Evolutionary conservation across 805 yeast species (phyloP).

Genomic region (Ogataea siamensis): DNA sequence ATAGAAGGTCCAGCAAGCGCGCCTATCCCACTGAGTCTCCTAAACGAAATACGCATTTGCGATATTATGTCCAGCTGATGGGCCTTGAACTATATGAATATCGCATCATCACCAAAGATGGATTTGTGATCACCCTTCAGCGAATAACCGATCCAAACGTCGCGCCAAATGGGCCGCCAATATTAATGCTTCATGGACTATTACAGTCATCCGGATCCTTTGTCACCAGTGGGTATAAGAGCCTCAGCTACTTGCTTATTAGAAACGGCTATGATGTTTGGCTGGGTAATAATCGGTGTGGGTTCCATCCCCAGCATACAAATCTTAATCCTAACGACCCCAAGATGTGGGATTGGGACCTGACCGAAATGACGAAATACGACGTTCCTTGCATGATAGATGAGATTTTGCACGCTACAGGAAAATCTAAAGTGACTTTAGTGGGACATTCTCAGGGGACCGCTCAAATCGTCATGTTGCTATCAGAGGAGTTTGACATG

Average conservation of each 20-base stretch:
- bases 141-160: constrained; percentile 54
- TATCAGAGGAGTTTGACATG: constrained; percentile 49
- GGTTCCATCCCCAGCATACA: constrained; percentile 70
- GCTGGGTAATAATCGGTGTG: constrained; percentile 90
- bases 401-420: constrained; percentile 45
- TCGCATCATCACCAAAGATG: constrained; percentile 72
- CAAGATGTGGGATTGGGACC: constrained; percentile 91
- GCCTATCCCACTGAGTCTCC: constrained; percentile 35
- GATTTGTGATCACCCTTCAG: constrained; percentile 66
- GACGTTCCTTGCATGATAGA: constrained; percentile 77
- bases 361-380: constrained; percentile 72
- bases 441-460: constrained; percentile 94
- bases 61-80: constrained; percentile 64
- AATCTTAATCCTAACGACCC: constrained; percentile 41
- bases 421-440: constrained; percentile 48
- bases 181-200: constrained; percentile 81
- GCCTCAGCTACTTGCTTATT: constrained; percentile 61
- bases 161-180: constrained; percentile 44
- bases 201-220: constrained; percentile 85
- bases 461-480: constrained; percentile 72
- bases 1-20: constrained; percentile 5
- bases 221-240: constrained; percentile 76
- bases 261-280: constrained; percentile 73
- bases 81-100: constrained; percentile 60
- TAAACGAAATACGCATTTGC: constrained; percentile 39